A percentile compares a stretch with the other conserved stretches of the same genome.
These are phyloP conservation scores for Zalaria obscura DNA, from an alignment of 2,329 filamentous ascomycete genomes.

Conservation along the genomic window DNA sequence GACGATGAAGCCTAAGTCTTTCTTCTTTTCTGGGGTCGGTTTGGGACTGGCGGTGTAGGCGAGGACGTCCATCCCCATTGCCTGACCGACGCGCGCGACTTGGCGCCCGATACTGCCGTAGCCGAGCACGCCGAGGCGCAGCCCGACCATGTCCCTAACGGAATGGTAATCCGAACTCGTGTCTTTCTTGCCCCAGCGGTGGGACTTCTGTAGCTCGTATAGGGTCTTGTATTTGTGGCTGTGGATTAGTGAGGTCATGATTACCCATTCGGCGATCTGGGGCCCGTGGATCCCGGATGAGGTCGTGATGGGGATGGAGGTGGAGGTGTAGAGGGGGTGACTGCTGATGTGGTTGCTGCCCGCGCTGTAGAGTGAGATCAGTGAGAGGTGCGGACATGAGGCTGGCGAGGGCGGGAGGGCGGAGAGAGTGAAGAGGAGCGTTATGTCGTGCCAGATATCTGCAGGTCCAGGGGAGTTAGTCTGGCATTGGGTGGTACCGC, in stretches of 20 bases:
- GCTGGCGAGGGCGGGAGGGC: slow-evolving; percentile 25
- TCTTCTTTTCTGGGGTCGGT: slow-evolving; percentile 48
- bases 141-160: slow-evolving; percentile 42
- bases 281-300: slow-evolving; percentile 46
- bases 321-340: slow-evolving; percentile 39
- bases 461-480: slow-evolving; percentile 1
- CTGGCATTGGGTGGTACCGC: slow-evolving; percentile 4
- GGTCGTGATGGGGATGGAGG: slow-evolving; percentile 39
- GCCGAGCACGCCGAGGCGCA: slow-evolving; percentile 44
- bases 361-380: slow-evolving; percentile 44
- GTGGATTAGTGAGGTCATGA: slow-evolving; percentile 46
- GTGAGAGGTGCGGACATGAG: slow-evolving; percentile 24
- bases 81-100: slow-evolving; percentile 22
- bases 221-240: slow-evolving; percentile 39
- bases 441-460: slow-evolving; percentile 27
- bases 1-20: slow-evolving; percentile 52
- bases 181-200: slow-evolving; percentile 32
- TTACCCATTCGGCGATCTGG: slow-evolving; percentile 52
- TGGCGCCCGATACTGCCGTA: slow-evolving; percentile 51
- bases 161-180: slow-evolving; percentile 13
- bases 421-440: slow-evolving; percentile 34
- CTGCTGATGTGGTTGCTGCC: slow-evolving; percentile 40
- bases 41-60: slow-evolving; percentile 62
- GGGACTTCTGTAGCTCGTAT: slow-evolving; percentile 44
- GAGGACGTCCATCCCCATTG: slow-evolving; percentile 47